Base-by-base conservation (phyloP, 2,329 filamentous ascomycete genomes). In the Phyllosticta citriasiana region DNA sequence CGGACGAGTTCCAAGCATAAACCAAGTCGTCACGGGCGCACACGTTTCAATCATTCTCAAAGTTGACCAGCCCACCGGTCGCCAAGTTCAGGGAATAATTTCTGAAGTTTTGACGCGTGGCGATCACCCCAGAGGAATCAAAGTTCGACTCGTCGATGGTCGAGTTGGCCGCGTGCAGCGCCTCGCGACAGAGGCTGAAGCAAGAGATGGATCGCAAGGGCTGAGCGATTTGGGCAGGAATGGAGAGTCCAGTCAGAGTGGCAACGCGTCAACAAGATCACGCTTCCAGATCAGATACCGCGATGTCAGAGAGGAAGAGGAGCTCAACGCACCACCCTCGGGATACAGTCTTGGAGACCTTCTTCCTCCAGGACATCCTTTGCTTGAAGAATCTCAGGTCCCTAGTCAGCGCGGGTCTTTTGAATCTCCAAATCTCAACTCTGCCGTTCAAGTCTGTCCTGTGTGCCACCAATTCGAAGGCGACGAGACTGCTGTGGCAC, bases 41-140 rank as follows among this genome's bases (percentile, higher is more conserved):
- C 64, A 69, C 3, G 89, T 92, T 59, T 88, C 85, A 56, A 89
- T 93, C 60, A 79, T 92, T 1, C 79, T 91, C 33, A 93, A 93
- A 68, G 79, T 82, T 63, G 88, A 93, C 72, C 89, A 93, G 70
- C 82, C 82, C 1, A 91, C 88, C 0, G 89, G 88, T 6, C 81
- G 82, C 54, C 85, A 89, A 67, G 88, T 90, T 1, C 77, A 79
- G 53, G 89, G 89, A 25, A 73, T 79, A 4, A 84, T 93, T 1
- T 79, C 80, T 58, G 83, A 90, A 54, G 72, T 92, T 0, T 78
- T 93, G 55, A 92, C 88, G 2, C 78, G 82, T 1, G 87, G 88
- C 26, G 84, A 92, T 66, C 89, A 93, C 67, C 87, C 88, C 2
- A 81, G 87, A 9, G 89, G 89, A 40, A 89, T 92, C 76, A 93